phyloP scores from a whole-genome alignment of 352 stramenopile genomes.

The Globisporangium abappressorium region DNA sequence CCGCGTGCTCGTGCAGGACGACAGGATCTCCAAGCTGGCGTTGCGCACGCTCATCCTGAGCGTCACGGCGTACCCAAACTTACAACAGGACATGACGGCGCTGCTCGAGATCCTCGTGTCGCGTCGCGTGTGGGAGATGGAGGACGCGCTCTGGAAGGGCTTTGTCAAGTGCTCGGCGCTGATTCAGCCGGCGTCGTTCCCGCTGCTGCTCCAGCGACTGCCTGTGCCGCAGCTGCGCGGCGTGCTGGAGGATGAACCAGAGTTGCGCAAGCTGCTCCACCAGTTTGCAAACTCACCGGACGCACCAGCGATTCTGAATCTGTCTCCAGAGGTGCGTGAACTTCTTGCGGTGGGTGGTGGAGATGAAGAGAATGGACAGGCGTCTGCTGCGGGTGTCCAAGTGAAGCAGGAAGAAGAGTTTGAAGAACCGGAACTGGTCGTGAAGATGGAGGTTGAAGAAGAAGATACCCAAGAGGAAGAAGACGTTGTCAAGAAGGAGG shows the following conservation, averaged over 20 bases:
- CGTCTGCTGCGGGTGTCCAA: no score
- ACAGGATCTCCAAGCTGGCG: conserved; percentile 62
- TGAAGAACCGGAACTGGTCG: not conserved
- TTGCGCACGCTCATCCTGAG: conserved; percentile 77
- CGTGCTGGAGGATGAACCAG: conserved; percentile 60
- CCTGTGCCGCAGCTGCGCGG: conserved; percentile 43
- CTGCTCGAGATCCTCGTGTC: conserved; percentile 53
- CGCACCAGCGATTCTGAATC: not conserved
- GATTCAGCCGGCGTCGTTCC: conserved; percentile 71
- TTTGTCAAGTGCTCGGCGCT: conserved; percentile 79
- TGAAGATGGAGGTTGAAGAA: not conserved
- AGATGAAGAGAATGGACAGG: not conserved
- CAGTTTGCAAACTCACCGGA: conserved; percentile 28
- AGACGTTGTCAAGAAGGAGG: conserved; percentile 1
- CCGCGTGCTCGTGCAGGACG: conserved; percentile 54
- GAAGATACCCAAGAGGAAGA: not conserved
- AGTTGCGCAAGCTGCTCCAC: conserved; percentile 43
- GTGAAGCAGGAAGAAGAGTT: no score
- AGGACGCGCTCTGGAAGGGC: conserved; percentile 71
- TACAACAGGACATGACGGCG: conserved; percentile 61
- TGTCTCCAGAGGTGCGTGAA: not conserved
- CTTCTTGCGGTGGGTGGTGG: not conserved
- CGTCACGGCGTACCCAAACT: conserved; percentile 62
- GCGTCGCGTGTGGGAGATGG: conserved; percentile 68
- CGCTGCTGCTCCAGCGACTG: conserved; percentile 53